These are phyloP conservation scores for Fusarium pilosicola DNA, from an alignment of 2,329 filamentous ascomycete species.

Conservation along the genomic window DNA sequence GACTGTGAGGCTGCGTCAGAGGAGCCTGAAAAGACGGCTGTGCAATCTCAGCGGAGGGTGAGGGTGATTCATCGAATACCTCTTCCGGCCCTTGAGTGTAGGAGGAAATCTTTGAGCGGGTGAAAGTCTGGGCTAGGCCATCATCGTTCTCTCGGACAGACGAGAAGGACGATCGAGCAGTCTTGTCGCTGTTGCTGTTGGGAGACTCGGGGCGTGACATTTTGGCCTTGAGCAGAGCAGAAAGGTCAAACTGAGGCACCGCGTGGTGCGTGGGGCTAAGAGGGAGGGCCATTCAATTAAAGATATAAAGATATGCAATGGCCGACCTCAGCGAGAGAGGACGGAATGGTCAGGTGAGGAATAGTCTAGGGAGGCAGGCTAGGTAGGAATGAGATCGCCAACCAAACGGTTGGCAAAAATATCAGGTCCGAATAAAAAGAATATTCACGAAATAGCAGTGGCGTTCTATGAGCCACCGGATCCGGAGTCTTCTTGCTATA, in stretches of 20 bases:
- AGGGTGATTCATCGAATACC: conserved; percentile 61
- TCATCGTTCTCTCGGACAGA: conserved; percentile 70
- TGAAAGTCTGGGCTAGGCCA: conserved; percentile 70
- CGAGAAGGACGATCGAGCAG: conserved; percentile 67
- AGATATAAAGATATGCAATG: conserved; percentile 26
- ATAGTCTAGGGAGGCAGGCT: not conserved
- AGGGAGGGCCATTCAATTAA: conserved; percentile 47
- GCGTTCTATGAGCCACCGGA: conserved; percentile 37
- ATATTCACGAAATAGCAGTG: conserved; percentile 27
- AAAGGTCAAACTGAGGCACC: conserved; percentile 50
- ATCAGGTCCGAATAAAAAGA: conserved; percentile 13
- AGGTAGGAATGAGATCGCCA: conserved; percentile 29
- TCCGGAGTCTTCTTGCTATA: conserved; percentile 28
- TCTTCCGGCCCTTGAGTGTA: conserved; percentile 62
- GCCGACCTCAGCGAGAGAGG: conserved; percentile 32
- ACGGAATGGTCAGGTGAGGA: conserved; percentile 5
- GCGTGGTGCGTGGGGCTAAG: conserved; percentile 47
- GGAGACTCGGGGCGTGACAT: conserved; percentile 53
- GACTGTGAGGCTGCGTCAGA: conserved; percentile 65
- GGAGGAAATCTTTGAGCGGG: conserved; percentile 69
- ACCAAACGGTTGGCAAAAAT: conserved; percentile 36
- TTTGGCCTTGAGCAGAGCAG: conserved; percentile 50
- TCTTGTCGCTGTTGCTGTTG: conserved; percentile 49
- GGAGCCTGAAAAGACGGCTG: conserved; percentile 61
- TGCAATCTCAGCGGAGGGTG: conserved; percentile 54